Percentiles rank a stretch among this genome's conserved stretches.
These are phyloP conservation scores for Prillingera fragicola DNA, from an alignment of 1,284 basidiomycete genomes.

Conservation along the genomic window DNA sequence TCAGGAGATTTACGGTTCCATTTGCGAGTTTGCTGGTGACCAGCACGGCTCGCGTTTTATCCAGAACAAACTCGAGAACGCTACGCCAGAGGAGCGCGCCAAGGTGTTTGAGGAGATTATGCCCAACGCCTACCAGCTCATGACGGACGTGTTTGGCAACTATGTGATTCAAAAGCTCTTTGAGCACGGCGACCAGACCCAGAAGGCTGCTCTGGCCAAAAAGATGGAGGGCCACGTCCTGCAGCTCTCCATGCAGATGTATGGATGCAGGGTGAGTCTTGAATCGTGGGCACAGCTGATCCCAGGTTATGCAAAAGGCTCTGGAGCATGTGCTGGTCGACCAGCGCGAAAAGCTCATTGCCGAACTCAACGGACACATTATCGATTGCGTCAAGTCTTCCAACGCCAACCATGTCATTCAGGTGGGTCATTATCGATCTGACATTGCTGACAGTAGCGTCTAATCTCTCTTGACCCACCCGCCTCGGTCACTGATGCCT, in stretches of 20 bases:
- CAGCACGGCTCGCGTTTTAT: conserved; percentile 91
- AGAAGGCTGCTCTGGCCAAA: conserved; percentile 65
- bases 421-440: conserved; percentile 30
- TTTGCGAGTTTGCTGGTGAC: conserved; percentile 90
- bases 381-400: conserved; percentile 84
- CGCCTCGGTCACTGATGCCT: conserved; percentile 67
- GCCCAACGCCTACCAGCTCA: conserved; percentile 71
- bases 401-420: conserved; percentile 87
- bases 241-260: conserved; percentile 81
- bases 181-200: conserved; percentile 74
- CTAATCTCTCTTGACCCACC: conserved; percentile 74
- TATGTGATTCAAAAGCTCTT: conserved; percentile 95
- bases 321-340: conserved; percentile 73
- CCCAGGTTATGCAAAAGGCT: conserved; percentile 58
- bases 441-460: conserved; percentile 32
- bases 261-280: conserved; percentile 63
- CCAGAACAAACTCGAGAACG: conserved; percentile 73
- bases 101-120: conserved; percentile 86
- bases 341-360: conserved; percentile 68
- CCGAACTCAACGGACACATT: conserved; percentile 74
- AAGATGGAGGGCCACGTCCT: conserved; percentile 77
- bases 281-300: background rate
- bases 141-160: conserved; percentile 95
- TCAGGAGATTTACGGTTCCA: conserved; percentile 70
- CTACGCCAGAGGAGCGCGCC: conserved; percentile 70